Base-by-base conservation (phyloP, 176 grass and related monocot genomes). In the Dactylis glomerata region DNA sequence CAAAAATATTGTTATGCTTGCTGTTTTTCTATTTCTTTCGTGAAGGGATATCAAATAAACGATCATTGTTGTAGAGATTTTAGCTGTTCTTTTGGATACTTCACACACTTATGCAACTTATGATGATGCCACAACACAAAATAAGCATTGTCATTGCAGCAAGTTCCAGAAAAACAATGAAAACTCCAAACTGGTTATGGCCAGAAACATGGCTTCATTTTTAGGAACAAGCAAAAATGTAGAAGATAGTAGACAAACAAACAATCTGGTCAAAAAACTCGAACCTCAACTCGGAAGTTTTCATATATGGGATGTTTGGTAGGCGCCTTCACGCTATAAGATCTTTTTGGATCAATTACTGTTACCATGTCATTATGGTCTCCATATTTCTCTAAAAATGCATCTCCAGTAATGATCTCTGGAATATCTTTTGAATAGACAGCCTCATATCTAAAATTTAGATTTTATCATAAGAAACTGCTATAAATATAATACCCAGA, bases 261-360 rank as follows among this genome's bases (percentile, higher is more conserved):
- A 31, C 13, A 85, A 24, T 81, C 40, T 59, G 9, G 50, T 45
- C 3, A 4, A 66, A 16, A 56, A 17, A 16, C 69, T 62, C 28
- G 4, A 78, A 99, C 96, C 96, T 94, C 89, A 58, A 94, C 91
- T 26, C 96, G 91, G 79, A 99, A 99, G 72, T 96, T 99, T 63
- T 99, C 96, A 82, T 99, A 99, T 82, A 99, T 87, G n/a, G 96
- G 96, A 91, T 99, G 93, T 69, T 88, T 92, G 33, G 93, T 99
- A 69, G 96, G 91, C 49, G 91, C 91, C 76, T 92, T 96, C 73
- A 99, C 86, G 32, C 64, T 90, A 76, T 99, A 99, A 49, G 75
- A 86, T 76, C 91, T 82, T 78, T 88, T 91, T 34, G 91, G 91
- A 46, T 96, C 96, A 80, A 99, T 87, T 36, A 83, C 26, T 41